phyloP scores from a whole-genome alignment of 2,329 filamentous ascomycete species.

The Ophiostoma sp. region DNA sequence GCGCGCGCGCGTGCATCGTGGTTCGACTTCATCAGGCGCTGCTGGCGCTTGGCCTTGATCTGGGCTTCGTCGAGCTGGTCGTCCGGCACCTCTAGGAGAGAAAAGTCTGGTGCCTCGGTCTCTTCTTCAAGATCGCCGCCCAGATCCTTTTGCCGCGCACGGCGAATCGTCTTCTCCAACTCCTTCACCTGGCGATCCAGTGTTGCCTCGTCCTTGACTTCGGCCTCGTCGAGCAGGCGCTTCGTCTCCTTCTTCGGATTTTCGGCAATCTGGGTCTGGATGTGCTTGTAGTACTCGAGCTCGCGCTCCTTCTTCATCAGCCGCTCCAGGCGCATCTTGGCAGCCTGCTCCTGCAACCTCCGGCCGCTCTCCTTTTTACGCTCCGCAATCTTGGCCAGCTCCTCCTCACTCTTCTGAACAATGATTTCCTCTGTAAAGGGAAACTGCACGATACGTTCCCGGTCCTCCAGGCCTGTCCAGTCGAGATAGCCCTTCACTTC shows the following conservation, averaged over 20 bases:
- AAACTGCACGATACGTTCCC: conserved; percentile 84
- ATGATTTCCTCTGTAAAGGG: conserved; percentile 89
- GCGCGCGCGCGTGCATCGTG: conserved; percentile 89
- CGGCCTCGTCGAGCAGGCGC: conserved; percentile 78
- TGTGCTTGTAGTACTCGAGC: conserved; percentile 83
- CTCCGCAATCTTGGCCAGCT: conserved; percentile 83
- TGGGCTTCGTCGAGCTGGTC: conserved; percentile 88
- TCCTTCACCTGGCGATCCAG: conserved; percentile 82
- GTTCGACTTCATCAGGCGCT: conserved; percentile 88
- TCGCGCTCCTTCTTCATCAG: conserved; percentile 94
- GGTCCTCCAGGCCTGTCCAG: conserved; percentile 85
- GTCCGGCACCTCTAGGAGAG: conserved; percentile 81
- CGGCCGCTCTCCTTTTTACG: conserved; percentile 91
- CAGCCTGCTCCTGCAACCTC: conserved; percentile 87
- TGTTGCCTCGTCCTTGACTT: conserved; percentile 83
- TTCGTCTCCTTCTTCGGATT: conserved; percentile 88
- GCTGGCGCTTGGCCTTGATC: conserved; percentile 86
- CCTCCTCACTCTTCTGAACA: conserved; percentile 88
- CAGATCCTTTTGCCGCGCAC: conserved; percentile 87
- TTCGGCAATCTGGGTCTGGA: conserved; percentile 66
- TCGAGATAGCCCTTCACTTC: conserved; percentile 76
- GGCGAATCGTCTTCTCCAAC: conserved; percentile 82
- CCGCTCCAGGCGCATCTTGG: conserved; percentile 94
- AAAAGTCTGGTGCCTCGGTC: conserved; percentile 77
- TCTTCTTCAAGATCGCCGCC: conserved; percentile 55